Percentiles rank a stretch among this genome's conserved stretches.
These are phyloP conservation scores for Moniliella sp. DNA, from an alignment of 1,284 basidiomycete species.

Conservation along the genomic window DNA sequence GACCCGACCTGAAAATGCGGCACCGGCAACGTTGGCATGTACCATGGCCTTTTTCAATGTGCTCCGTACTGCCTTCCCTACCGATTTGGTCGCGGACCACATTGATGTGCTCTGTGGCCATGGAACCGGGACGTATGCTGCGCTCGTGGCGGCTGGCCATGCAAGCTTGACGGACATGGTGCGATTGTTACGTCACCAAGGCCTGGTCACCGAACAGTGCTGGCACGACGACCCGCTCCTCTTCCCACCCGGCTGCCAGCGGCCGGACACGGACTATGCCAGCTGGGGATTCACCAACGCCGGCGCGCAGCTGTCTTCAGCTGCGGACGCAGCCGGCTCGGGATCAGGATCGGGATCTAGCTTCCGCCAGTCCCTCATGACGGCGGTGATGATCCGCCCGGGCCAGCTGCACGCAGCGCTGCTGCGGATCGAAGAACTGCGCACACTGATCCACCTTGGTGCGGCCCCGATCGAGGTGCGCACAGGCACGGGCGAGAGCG, in stretches of 20 bases:
- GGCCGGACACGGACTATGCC: conserved; percentile 25
- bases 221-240: conserved; percentile 15
- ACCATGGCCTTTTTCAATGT: conserved; percentile 25
- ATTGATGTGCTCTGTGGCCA: conserved; percentile 22
- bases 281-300: conserved; percentile 32
- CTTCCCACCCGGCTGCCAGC: conserved; percentile 22
- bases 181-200: conserved; percentile 20
- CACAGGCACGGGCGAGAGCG: too few species aligned
- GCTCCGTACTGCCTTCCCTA: conserved; percentile 19
- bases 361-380: conserved; percentile 27
- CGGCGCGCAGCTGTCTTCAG: conserved; percentile 2
- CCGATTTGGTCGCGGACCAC: conserved; percentile 23
- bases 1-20: conserved; percentile 25
- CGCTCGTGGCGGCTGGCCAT: conserved; percentile 16
- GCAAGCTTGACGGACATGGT: conserved; percentile 18
- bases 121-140: conserved; percentile 21
- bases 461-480: conserved; percentile 11
- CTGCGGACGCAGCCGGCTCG: not conserved
- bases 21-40: conserved; percentile 23
- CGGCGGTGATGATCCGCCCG: conserved; percentile 21
- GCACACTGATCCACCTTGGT: conserved; percentile 14
- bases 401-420: conserved; percentile 17
- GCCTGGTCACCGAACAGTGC: conserved; percentile 15
- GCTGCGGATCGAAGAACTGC: conserved; percentile 11
- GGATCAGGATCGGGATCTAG: conserved; percentile 1